phyloP scores from a whole-genome alignment of 164 flowering plant genomes.

The Umbellularia californica region DNA sequence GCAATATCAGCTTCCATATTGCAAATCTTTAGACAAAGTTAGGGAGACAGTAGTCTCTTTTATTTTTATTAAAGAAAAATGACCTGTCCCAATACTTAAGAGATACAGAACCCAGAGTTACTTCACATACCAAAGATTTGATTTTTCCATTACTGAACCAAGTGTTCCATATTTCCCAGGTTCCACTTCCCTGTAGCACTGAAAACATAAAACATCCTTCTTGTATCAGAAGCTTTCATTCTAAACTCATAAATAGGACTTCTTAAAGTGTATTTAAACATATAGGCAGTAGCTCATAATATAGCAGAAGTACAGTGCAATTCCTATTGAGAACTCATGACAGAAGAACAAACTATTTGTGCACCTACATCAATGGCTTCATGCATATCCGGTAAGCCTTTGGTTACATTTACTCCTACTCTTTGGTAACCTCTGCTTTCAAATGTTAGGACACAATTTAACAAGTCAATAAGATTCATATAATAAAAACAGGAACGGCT shows the following conservation, averaged over 20 bases:
- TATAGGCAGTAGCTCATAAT: background rate
- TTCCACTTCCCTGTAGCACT: conserved; percentile 69
- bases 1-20: background rate
- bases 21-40: background rate
- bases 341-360: background rate
- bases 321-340: background rate
- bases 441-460: conserved; percentile 7
- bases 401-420: conserved; percentile 81
- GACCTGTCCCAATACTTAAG: background rate
- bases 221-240: background rate
- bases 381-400: conserved; percentile 85
- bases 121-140: conserved; percentile 61
- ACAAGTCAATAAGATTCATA: conserved; percentile 1
- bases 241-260: background rate
- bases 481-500: background rate
- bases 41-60: background rate
- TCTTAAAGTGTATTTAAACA: background rate
- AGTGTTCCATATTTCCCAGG: conserved; percentile 67
- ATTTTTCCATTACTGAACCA: conserved; percentile 64
- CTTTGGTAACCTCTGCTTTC: conserved; percentile 85
- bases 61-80: too few species aligned
- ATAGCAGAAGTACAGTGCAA: background rate
- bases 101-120: background rate
- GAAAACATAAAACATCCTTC: conserved; percentile 8
- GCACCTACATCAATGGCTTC: conserved; percentile 93